Evolutionary conservation across 164 flowering plant genomes (phyloP).

Genomic region (Magnolia changhungtana): DNA sequence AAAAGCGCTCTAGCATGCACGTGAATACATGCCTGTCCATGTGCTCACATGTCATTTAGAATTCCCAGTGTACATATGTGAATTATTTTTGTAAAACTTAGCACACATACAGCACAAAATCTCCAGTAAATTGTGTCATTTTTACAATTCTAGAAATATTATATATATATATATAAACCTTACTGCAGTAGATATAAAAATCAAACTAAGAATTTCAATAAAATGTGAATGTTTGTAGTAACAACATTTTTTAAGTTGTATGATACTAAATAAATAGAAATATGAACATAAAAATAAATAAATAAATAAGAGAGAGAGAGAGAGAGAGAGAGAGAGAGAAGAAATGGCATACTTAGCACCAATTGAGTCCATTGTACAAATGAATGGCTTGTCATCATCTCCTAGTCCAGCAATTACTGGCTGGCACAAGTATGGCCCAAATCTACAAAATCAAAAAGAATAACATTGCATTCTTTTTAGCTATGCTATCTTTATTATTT

Average conservation of each 20-base stretch:
- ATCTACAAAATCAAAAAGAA: constrained; percentile 39
- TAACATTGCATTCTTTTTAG: background rate
- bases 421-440: constrained; percentile 94
- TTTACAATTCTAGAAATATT: background rate
- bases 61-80: background rate
- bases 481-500: background rate
- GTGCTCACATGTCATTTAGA: background rate
- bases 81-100: background rate
- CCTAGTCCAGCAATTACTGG: constrained; percentile 98
- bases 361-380: constrained; percentile 94
- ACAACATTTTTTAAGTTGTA: background rate
- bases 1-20: background rate
- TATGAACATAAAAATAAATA: background rate
- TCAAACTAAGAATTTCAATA: no score
- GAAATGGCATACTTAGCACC: constrained; percentile 77
- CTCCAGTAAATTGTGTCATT: background rate
- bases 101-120: background rate
- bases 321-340: background rate
- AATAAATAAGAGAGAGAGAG: no score
- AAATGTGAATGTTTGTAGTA: background rate
- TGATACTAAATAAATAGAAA: background rate
- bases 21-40: background rate
- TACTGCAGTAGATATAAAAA: no score
- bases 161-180: no score
- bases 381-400: constrained; percentile 87